Conservation (phyloP, 495 filamentous ascomycete species). For the Terfezia boudieri region DNA sequence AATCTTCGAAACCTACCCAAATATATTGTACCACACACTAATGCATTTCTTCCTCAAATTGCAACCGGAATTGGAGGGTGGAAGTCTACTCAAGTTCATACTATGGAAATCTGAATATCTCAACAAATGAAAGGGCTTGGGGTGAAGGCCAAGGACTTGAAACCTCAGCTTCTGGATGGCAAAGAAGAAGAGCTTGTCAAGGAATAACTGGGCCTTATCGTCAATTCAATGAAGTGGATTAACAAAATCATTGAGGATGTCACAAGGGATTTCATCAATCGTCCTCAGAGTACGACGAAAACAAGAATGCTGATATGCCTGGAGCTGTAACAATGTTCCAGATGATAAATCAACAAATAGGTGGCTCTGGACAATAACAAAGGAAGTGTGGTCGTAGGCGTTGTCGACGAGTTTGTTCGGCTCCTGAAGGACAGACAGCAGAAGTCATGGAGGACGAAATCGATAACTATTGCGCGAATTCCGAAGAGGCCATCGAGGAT, state of each 20-base stretch:
- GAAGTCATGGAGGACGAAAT: slow-evolving; percentile 69
- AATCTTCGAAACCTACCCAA: slow-evolving; percentile 70
- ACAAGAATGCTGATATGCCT: slow-evolving; percentile 16
- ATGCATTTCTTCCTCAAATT: slow-evolving; percentile 84
- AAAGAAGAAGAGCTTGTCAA: slow-evolving; percentile 71
- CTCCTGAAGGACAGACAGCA: slow-evolving; percentile 58
- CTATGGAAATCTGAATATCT: slow-evolving; percentile 89
- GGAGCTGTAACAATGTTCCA: slow-evolving; percentile 53
- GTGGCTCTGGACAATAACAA: slow-evolving; percentile 62
- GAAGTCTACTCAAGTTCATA: slow-evolving; percentile 39
- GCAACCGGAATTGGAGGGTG: slow-evolving; percentile 45
- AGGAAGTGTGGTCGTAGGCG: slow-evolving; percentile 71
- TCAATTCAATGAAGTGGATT: slow-evolving; percentile 93
- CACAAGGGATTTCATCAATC: slow-evolving; percentile 50
- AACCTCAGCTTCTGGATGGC: slow-evolving; percentile 67
- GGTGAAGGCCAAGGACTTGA: slow-evolving; percentile 44
- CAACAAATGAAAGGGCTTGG: slow-evolving; percentile 84
- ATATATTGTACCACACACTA: slow-evolving; percentile 71
- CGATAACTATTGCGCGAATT: slow-evolving; percentile 35
- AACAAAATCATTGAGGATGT: slow-evolving; percentile 67
- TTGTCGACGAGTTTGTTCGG: slow-evolving; percentile 82
- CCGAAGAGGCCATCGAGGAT: slow-evolving; percentile 18
- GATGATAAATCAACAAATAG: slow-evolving; percentile 79
- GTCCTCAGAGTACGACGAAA: slow-evolving; percentile 52
- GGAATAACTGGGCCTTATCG: slow-evolving; percentile 84